These are phyloP conservation scores for Mortierella sp. DNA, from an alignment of 371 early-diverging fungal genomes.

Conservation along the genomic window DNA sequence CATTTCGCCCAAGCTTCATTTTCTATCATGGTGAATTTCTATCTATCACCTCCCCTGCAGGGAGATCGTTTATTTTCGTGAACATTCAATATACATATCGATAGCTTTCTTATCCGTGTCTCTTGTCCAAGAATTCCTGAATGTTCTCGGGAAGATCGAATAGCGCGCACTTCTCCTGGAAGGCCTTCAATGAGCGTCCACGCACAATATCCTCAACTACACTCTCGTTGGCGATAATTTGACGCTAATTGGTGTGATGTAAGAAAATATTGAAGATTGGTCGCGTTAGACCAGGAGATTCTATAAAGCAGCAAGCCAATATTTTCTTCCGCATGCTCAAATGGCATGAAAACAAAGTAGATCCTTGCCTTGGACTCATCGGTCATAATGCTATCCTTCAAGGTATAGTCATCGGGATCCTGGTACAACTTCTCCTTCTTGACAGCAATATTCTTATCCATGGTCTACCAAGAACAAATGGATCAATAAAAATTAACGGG, in stretches of 20 bases:
- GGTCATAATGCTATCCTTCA: conserved; percentile 70
- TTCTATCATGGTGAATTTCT: neutral
- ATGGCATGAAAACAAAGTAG: neutral
- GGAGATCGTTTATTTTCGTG: neutral
- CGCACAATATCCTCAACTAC: conserved; percentile 83
- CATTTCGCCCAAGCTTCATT: conserved; percentile 1
- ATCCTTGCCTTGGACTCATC: conserved; percentile 73
- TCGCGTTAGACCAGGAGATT: neutral
- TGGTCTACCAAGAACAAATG: conserved; percentile 55
- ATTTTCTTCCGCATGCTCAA: neutral
- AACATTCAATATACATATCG: neutral
- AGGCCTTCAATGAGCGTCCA: conserved; percentile 77
- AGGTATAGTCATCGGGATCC: conserved; percentile 74
- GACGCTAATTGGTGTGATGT: conserved; percentile 62
- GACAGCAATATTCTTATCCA: conserved; percentile 71
- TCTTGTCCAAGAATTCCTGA: conserved; percentile 60
- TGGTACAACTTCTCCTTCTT: conserved; percentile 70
- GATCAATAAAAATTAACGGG: neutral
- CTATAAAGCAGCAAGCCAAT: neutral
- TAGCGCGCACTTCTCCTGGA: conserved; percentile 76
- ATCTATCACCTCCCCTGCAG: neutral
- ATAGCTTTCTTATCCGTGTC: conserved; percentile 39
- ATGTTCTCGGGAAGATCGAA: conserved; percentile 76
- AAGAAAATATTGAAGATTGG: neutral
- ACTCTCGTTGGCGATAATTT: conserved; percentile 78